phyloP scores from a whole-genome alignment of 805 yeast species.

The Myxozyma sirexii region DNA sequence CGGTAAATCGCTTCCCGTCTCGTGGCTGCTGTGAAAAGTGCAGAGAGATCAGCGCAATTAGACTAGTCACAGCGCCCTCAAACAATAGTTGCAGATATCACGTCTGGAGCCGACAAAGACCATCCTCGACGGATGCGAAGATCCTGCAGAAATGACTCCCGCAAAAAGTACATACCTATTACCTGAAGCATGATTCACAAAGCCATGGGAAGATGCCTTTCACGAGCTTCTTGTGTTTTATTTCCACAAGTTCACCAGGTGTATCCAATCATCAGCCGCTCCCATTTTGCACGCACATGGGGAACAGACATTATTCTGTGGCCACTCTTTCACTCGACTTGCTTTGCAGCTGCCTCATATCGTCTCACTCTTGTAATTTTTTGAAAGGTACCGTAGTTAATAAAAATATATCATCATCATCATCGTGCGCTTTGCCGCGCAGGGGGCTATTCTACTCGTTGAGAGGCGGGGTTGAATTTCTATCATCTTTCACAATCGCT shows the following conservation, averaged over 20 bases:
- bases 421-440: not conserved
- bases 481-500: conserved; percentile 24
- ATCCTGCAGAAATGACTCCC: conserved; percentile 17
- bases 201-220: conserved; percentile 5
- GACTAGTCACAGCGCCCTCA: not conserved
- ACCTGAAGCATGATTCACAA: conserved; percentile 11
- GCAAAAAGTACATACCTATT: conserved; percentile 11
- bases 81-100: not conserved
- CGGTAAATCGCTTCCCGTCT: conserved; percentile 14
- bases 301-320: conserved; percentile 8
- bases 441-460: not conserved
- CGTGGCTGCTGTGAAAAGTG: not conserved
- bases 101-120: not conserved
- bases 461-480: conserved; percentile 25
- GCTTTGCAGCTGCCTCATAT: conserved; percentile 21
- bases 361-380: conserved; percentile 12
- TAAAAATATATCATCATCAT: no score
- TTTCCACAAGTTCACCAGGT: conserved; percentile 23
- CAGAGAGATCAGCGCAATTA: not conserved
- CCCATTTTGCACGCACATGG: conserved; percentile 5
- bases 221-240: conserved; percentile 11
- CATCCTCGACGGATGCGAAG: not conserved
- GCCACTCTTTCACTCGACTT: conserved; percentile 20
- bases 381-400: no score
- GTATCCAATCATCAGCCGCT: conserved; percentile 22